Evolutionary conservation across 2,329 filamentous ascomycete species (phyloP).

Genomic region (Diaporthe citrichinensis): DNA sequence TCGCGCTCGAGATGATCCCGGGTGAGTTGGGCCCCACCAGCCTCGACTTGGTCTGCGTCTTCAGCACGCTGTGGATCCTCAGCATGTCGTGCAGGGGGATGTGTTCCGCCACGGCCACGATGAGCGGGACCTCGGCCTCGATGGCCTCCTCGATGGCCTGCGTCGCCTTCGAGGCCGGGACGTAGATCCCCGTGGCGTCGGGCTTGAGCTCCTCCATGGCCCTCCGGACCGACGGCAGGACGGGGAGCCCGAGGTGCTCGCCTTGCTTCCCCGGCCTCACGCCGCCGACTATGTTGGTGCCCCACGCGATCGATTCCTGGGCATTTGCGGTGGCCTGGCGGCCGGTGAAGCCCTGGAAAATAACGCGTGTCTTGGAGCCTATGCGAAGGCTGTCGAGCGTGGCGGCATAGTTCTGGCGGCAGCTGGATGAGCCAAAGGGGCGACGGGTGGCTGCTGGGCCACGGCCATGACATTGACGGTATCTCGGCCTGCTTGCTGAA

Average conservation of each 20-base stretch:
- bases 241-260: slow-evolving; percentile 80
- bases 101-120: slow-evolving; percentile 85
- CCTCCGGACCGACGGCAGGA: slow-evolving; percentile 76
- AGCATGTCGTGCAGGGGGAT: slow-evolving; percentile 85
- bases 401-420: slow-evolving; percentile 23
- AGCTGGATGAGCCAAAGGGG: slow-evolving; percentile 15
- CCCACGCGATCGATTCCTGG: slow-evolving; percentile 81
- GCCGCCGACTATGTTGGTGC: slow-evolving; percentile 84
- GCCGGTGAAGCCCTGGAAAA: slow-evolving; percentile 43
- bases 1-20: slow-evolving; percentile 82
- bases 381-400: slow-evolving; percentile 38
- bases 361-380: slow-evolving; percentile 39
- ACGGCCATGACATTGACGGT: neutral
- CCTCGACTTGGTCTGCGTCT: slow-evolving; percentile 78
- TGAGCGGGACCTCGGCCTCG: slow-evolving; percentile 82
- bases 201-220: slow-evolving; percentile 80
- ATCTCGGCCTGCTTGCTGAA: slow-evolving; percentile 6
- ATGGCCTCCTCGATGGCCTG: slow-evolving; percentile 85
- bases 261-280: slow-evolving; percentile 79
- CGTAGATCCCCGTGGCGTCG: slow-evolving; percentile 84
- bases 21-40: slow-evolving; percentile 87
- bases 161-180: slow-evolving; percentile 80
- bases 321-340: slow-evolving; percentile 81
- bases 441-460: neutral
- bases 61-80: slow-evolving; percentile 76